Percentiles rank a stretch among this genome's conserved stretches.
Conservation (phyloP, 345 rosid species). For the Rhodamnia rubescens region DNA sequence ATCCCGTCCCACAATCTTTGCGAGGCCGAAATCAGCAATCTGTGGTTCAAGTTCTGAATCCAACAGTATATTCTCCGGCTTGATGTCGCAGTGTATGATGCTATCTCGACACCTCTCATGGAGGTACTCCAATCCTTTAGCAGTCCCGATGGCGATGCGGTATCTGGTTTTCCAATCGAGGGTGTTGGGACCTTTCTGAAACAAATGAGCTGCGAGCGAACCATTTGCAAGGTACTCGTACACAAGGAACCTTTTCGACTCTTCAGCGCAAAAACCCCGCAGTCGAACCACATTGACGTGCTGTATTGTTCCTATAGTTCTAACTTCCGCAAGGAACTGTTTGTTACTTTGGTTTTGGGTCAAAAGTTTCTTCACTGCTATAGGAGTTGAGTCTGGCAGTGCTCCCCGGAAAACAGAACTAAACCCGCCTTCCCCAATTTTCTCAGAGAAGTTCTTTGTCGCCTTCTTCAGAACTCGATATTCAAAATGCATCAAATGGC, state of each 20-base stretch:
- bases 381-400: not conserved
- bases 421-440: slow-evolving; percentile 19
- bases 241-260: slow-evolving; percentile 4
- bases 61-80: slow-evolving; percentile 3
- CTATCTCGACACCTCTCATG: slow-evolving; percentile 9
- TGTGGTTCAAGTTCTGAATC: not conserved
- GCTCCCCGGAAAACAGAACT: slow-evolving; percentile 14
- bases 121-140: slow-evolving; percentile 7
- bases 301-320: slow-evolving; percentile 14
- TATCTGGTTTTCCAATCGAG: slow-evolving; percentile 10
- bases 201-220: not conserved
- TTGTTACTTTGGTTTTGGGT: slow-evolving; percentile 3
- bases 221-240: slow-evolving; percentile 9
- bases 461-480: not conserved
- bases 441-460: slow-evolving; percentile 5
- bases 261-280: slow-evolving; percentile 7
- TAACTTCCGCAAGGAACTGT: slow-evolving; percentile 13
- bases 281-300: slow-evolving; percentile 10
- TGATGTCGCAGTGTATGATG: slow-evolving; percentile 2
- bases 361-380: slow-evolving; percentile 17
- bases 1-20: not conserved
- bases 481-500: not conserved
- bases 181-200: not conserved
- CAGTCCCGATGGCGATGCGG: not conserved
- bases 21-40: not conserved